Conservation (phyloP, 306 rosid genomes). For the Lathyrus aphaca region DNA sequence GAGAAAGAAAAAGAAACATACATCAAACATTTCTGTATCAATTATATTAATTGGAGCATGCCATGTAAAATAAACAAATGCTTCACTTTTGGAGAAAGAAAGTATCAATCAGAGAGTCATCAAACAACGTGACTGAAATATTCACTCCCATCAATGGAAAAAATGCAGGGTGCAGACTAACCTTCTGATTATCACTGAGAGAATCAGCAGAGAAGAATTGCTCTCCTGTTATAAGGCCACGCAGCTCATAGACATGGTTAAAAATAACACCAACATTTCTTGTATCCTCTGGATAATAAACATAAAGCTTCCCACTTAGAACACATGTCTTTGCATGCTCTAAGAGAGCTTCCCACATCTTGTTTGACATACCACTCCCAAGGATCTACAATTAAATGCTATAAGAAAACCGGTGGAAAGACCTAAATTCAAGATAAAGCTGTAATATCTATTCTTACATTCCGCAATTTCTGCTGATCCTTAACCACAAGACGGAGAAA, state of each 20-base stretch:
- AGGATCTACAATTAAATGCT: constrained; percentile 70
- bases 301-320: constrained; percentile 82
- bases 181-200: constrained; percentile 91
- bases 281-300: constrained; percentile 91
- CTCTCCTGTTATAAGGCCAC: constrained; percentile 83
- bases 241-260: constrained; percentile 83
- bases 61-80: constrained; percentile 18
- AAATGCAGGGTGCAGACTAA: constrained; percentile 39
- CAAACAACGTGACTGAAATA: constrained; percentile 11
- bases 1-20: constrained; percentile 20
- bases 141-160: constrained; percentile 8
- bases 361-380: constrained; percentile 99
- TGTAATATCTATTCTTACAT: constrained; percentile 58
- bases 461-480: constrained; percentile 75
- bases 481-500: constrained; percentile 88
- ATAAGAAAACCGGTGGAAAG: constrained; percentile 35
- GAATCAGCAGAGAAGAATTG: constrained; percentile 83
- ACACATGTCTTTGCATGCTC: constrained; percentile 98
- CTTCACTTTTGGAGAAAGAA: constrained; percentile 12
- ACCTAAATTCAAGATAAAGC: constrained; percentile 37
- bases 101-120: constrained; percentile 18
- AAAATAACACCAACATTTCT: constrained; percentile 88
- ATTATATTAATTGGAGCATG: constrained; percentile 33
- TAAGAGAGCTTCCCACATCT: constrained; percentile 98
- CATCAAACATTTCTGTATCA: background rate